Conservation (phyloP, 805 yeast species). For the Candida namnaoensis region DNA sequence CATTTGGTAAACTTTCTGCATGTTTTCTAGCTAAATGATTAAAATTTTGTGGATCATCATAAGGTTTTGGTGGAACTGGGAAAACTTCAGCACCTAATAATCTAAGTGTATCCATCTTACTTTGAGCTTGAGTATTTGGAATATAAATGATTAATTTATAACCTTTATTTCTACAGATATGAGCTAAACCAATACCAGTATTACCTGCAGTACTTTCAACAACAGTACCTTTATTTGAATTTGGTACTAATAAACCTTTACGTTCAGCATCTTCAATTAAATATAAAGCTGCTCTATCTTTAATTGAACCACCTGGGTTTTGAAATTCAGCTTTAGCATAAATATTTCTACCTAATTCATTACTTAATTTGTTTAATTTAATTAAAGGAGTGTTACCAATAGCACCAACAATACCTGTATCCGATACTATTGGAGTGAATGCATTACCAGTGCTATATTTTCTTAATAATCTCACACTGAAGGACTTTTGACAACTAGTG, state of each 20-base stretch:
- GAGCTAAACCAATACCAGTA: slow-evolving; percentile 91
- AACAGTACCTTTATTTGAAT: slow-evolving; percentile 54
- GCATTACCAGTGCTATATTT: no score
- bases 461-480: no score
- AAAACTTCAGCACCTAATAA: slow-evolving; percentile 79
- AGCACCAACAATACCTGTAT: slow-evolving; percentile 68
- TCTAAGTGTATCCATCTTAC: slow-evolving; percentile 66
- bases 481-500: no score
- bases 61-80: slow-evolving; percentile 86
- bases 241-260: slow-evolving; percentile 53
- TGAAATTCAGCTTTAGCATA: slow-evolving; percentile 88
- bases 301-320: slow-evolving; percentile 92
- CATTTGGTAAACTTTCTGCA: slow-evolving; percentile 67
- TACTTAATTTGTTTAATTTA: slow-evolving; percentile 45
- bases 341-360: slow-evolving; percentile 59
- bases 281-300: slow-evolving; percentile 82
- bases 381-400: slow-evolving; percentile 92
- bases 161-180: slow-evolving; percentile 72
- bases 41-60: slow-evolving; percentile 73
- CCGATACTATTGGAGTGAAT: slow-evolving; percentile 46
- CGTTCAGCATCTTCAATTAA: slow-evolving; percentile 73
- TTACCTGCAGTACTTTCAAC: slow-evolving; percentile 95
- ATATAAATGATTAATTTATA: slow-evolving; percentile 81
- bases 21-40: slow-evolving; percentile 83
- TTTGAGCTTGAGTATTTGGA: slow-evolving; percentile 85